Conservation (phyloP, 768 basidiomycete species). For the Suillus subluteus region DNA sequence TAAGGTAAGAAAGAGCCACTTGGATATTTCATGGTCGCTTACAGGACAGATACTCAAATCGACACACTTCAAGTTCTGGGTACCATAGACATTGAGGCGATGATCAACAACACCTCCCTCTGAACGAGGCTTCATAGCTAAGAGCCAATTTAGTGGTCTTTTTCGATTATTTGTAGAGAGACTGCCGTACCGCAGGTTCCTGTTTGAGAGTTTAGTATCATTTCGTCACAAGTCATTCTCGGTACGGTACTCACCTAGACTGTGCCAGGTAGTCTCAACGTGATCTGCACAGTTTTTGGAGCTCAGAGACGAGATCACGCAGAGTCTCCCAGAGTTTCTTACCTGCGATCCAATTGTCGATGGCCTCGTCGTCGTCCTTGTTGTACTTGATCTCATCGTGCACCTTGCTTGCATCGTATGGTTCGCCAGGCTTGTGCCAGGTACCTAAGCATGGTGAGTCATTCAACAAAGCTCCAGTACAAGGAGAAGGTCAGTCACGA, state of each 20-base stretch:
- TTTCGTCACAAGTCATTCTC: conserved; percentile 20
- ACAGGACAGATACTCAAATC: conserved; percentile 77
- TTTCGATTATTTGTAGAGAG: conserved; percentile 44
- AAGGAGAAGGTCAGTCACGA: conserved; percentile 18
- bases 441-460: conserved; percentile 37
- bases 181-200: conserved; percentile 3
- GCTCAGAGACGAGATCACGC: conserved; percentile 3
- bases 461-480: neutral
- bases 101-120: conserved; percentile 69
- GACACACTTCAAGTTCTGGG: conserved; percentile 66
- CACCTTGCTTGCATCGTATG: conserved; percentile 56
- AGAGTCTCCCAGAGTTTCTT: neutral
- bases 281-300: conserved; percentile 41
- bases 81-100: conserved; percentile 66
- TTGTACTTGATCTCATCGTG: conserved; percentile 70
- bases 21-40: conserved; percentile 24
- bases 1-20: conserved; percentile 6
- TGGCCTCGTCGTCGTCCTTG: conserved; percentile 70
- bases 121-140: conserved; percentile 69
- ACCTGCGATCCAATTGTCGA: conserved; percentile 68
- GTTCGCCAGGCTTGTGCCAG: conserved; percentile 60
- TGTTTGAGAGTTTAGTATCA: neutral
- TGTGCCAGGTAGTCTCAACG: conserved; percentile 82
- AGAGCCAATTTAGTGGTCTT: conserved; percentile 10
- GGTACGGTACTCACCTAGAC: conserved; percentile 44